Evolutionary conservation across 1,284 basidiomycete species (phyloP).

Genomic region (Sphagnurus paluster): DNA sequence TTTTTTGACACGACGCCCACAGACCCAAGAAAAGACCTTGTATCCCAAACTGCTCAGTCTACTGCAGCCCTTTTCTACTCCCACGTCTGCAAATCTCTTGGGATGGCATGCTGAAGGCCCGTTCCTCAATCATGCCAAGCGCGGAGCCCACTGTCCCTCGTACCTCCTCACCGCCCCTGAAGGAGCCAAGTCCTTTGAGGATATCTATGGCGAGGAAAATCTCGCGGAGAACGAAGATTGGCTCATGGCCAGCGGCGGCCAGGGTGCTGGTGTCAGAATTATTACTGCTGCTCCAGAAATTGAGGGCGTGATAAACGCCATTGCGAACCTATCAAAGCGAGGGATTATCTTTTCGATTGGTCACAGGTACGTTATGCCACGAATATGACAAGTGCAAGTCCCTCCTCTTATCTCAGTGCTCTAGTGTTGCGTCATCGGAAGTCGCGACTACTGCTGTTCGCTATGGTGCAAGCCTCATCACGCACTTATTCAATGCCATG

Average conservation of each 20-base stretch:
- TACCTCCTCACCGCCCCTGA: constrained; percentile 66
- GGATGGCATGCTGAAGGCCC: constrained; percentile 93
- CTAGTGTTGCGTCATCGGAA: constrained; percentile 63
- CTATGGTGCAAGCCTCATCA: constrained; percentile 79
- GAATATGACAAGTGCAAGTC: too few species aligned
- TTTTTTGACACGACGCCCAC: constrained; percentile 7
- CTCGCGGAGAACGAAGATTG: constrained; percentile 65
- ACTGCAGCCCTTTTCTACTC: constrained; percentile 61
- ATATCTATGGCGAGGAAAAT: constrained; percentile 70
- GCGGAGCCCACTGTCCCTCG: constrained; percentile 77
- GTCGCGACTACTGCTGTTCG: constrained; percentile 68
- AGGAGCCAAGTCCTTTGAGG: constrained; percentile 66
- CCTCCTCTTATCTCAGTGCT: background rate
- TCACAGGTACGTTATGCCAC: constrained; percentile 70
- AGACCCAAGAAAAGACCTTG: constrained; percentile 75
- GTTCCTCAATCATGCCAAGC: constrained; percentile 77
- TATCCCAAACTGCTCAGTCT: constrained; percentile 69
- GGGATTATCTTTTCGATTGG: constrained; percentile 85
- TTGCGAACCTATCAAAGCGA: constrained; percentile 58
- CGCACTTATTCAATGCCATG: constrained; percentile 94
- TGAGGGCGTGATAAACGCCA: constrained; percentile 73
- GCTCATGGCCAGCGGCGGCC: constrained; percentile 46
- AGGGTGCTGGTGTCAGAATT: constrained; percentile 67
- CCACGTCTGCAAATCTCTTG: constrained; percentile 65
- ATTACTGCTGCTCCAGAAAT: constrained; percentile 89